Evolutionary conservation across 2,329 filamentous ascomycete genomes (phyloP), one percentile per base, ranked within the genome.

Genomic region (Lecanicillium sp.): DNA sequence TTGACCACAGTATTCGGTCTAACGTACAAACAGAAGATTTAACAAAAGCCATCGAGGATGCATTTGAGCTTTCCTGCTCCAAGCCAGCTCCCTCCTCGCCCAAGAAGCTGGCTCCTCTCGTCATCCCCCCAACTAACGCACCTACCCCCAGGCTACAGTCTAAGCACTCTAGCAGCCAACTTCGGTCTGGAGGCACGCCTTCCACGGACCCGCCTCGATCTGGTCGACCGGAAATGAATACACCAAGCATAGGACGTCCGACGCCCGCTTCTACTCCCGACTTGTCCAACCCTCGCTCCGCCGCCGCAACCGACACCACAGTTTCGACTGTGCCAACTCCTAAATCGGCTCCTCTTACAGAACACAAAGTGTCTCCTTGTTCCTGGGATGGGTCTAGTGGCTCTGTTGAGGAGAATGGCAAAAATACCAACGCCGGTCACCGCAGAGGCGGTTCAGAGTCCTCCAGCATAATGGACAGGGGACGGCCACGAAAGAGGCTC

Each of bases 401-500:
- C 49, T 19, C 32, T 14, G 56, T 59, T 45, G 40, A 49, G 33
- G 51, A 55, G n/a, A 48, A 55, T 26, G 39, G 45, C 35, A 35
- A 57, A 30, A 41, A 9, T 10, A 1, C 7, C 9, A 39, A 23
- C 15, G 9, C 35, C 12, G 30, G 67, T 4, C 78, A 83, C 55
- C 69, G 70, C 44, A 68, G 79, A 41, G 72, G 73, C 17, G 72
- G 72, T 42, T 83, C 80, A 1, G 80, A 83, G 48, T 72, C 75
- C 0, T 75, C 70, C 11, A 74, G 74, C 51, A 77, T 81, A 38
- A 78, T 80, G 72, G 78, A 84, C 50, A 69, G 80, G 36, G 80
- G 79, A 5, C 72, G 80, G n/a, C 76, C 79, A 1, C 72, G 74
- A 49, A 82, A 78, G 62, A 68, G 77, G 45, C 59, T 59, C 11